Conservation (phyloP, 2,329 filamentous ascomycete genomes). For the Aspergillus fructus region DNA sequence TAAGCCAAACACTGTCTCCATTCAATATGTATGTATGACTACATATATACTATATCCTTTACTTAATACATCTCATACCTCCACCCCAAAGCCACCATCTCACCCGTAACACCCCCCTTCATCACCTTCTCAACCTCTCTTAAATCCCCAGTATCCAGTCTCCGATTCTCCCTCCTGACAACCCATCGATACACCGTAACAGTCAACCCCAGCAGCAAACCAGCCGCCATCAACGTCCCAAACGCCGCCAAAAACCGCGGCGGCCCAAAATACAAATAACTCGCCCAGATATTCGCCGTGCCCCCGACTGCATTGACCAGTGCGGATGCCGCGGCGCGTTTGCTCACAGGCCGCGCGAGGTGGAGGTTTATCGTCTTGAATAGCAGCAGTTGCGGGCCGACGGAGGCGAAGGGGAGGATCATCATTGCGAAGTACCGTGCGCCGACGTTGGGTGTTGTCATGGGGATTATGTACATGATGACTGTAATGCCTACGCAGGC, state of each 20-base stretch:
- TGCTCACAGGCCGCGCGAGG: constrained; percentile 42
- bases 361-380: constrained; percentile 46
- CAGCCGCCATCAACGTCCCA: constrained; percentile 35
- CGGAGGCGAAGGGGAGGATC: constrained; percentile 41
- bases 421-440: constrained; percentile 47
- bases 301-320: constrained; percentile 38
- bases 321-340: constrained; percentile 44
- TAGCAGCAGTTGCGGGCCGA: constrained; percentile 42
- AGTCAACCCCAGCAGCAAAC: constrained; percentile 28
- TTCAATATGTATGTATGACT: too few relatives aligned
- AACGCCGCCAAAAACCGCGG: constrained; percentile 44
- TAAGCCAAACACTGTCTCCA: too few relatives aligned
- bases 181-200: constrained; percentile 42
- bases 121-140: constrained; percentile 40
- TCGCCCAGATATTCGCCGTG: constrained; percentile 27
- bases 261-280: constrained; percentile 22
- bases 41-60: too few relatives aligned
- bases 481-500: constrained; percentile 34
- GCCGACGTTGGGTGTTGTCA: constrained; percentile 38
- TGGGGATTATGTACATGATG: constrained; percentile 40
- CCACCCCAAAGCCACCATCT: constrained; percentile 46
- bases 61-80: constrained; percentile 46
- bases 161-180: constrained; percentile 40
- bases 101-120: constrained; percentile 44
- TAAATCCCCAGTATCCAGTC: constrained; percentile 39